Percentiles rank a stretch among this genome's conserved stretches.
Conservation (phyloP, 371 early-diverging fungal genomes). For the Mucor piriformis region DNA sequence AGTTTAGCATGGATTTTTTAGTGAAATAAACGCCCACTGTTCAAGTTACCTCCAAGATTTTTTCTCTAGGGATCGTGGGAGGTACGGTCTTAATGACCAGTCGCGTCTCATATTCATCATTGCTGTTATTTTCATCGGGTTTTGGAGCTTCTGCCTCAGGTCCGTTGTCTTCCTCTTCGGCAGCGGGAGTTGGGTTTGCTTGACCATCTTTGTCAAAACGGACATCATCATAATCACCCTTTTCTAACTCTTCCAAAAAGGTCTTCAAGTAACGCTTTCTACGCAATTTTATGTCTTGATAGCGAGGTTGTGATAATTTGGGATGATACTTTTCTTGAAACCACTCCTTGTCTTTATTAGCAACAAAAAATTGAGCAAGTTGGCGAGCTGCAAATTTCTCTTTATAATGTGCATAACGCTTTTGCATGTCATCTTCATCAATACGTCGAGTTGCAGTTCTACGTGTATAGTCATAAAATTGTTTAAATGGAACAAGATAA, state of each 20-base stretch:
- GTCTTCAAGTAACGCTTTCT: slow-evolving; percentile 55
- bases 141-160: slow-evolving; percentile 2
- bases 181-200: background rate
- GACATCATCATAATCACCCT: slow-evolving; percentile 75
- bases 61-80: slow-evolving; percentile 72
- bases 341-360: slow-evolving; percentile 89
- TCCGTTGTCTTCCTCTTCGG: background rate
- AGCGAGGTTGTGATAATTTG: slow-evolving; percentile 53
- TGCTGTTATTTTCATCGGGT: background rate
- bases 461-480: slow-evolving; percentile 76
- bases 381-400: slow-evolving; percentile 73
- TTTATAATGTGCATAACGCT: slow-evolving; percentile 79
- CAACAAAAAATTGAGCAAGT: slow-evolving; percentile 71
- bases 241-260: slow-evolving; percentile 68
- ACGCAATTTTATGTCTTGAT: slow-evolving; percentile 57
- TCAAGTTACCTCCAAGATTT: slow-evolving; percentile 70
- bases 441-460: slow-evolving; percentile 53
- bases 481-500: slow-evolving; percentile 76
- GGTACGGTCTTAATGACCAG: slow-evolving; percentile 86
- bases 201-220: slow-evolving; percentile 57
- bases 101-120: slow-evolving; percentile 51
- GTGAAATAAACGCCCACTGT: background rate
- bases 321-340: slow-evolving; percentile 92
- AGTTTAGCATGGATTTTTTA: too few species aligned
- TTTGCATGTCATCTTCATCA: slow-evolving; percentile 81